A percentile compares a stretch with the other conserved stretches of the same genome.
These are phyloP conservation scores for Lanzia echinophila DNA, from an alignment of 2,329 filamentous ascomycete genomes.

Conservation along the genomic window DNA sequence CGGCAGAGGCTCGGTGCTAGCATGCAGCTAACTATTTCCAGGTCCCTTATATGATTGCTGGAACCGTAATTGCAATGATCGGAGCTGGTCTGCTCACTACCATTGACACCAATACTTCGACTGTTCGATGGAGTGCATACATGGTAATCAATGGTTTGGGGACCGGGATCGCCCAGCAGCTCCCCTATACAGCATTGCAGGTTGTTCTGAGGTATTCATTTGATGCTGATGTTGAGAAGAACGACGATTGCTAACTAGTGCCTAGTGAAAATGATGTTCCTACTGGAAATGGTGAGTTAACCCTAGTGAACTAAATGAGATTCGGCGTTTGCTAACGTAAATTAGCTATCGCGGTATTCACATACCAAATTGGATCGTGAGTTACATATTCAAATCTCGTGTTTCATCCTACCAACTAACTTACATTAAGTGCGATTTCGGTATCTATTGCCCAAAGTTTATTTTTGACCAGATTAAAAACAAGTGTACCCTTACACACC, in stretches of 20 bases:
- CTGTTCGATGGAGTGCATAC: constrained; percentile 43
- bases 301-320: not conserved
- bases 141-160: constrained; percentile 42
- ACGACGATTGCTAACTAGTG: not conserved
- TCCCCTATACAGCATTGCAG: constrained; percentile 42
- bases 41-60: constrained; percentile 19
- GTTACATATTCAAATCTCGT: too few relatives aligned
- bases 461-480: constrained; percentile 4
- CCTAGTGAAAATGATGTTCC: not conserved
- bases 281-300: not conserved
- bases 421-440: not conserved
- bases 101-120: constrained; percentile 35
- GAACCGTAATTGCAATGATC: constrained; percentile 23
- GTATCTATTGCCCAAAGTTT: constrained; percentile 3
- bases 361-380: constrained; percentile 1
- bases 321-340: not conserved
- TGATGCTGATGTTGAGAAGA: not conserved
- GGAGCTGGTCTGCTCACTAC: constrained; percentile 20
- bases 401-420: not conserved
- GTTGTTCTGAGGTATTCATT: constrained; percentile 33
- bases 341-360: not conserved
- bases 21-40: not conserved
- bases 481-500: not conserved
- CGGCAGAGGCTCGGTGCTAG: not conserved
- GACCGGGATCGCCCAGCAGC: constrained; percentile 39